Evolutionary conservation across 495 filamentous ascomycete species (phyloP), one percentile per base, ranked within the genome.

Genomic region (Sphaerosporella brunnea): DNA sequence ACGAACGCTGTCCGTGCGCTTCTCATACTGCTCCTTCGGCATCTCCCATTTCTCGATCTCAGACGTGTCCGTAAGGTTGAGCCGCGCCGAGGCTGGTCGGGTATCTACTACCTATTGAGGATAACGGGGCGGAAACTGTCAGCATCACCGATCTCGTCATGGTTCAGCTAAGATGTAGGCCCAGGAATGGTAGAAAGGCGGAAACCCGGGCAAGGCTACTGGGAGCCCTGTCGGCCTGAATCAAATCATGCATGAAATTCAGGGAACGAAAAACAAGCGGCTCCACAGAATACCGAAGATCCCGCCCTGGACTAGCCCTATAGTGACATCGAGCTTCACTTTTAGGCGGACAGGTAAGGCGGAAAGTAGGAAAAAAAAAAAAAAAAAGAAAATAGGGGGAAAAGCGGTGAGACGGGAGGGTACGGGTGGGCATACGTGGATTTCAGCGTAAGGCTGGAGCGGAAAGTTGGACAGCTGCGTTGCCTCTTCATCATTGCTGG

Each of bases 1-100:
- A 34, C 93, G 71, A 13, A 97, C 90, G 20, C 80, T 86, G 65
- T 93, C 81, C 21, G 76, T 66, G 47, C 83, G 83, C 46, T 74
- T 73, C 57, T 82, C 82, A 67, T 97, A 97, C 47, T 83, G 77
- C 16, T 79, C 73, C 23, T 70, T 65, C 16, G 86, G 83, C 64
- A 97, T 76, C 49, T 75, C 73, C 59, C 84, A 95, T 63, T 95
- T 96, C 19, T 80, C 74, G 10, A 94, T 82, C 1, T 75, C 73
- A 21, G 80, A 83, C 20, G 77, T 68, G 58, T 86, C 85, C 58
- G 72, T 77, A 64, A 82, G 83, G 61, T 93, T 84, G 18, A 74
- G 72, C 34, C 79, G 72, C 52, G 77, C 71, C 20, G 73, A 67
- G 20, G 73, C 66, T 18, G 86, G 86, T 13, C 84, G 80, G 24